These are phyloP conservation scores for Wickerhamiella pararugosa DNA, from an alignment of 1,139 yeast species.

Conservation along the genomic window DNA sequence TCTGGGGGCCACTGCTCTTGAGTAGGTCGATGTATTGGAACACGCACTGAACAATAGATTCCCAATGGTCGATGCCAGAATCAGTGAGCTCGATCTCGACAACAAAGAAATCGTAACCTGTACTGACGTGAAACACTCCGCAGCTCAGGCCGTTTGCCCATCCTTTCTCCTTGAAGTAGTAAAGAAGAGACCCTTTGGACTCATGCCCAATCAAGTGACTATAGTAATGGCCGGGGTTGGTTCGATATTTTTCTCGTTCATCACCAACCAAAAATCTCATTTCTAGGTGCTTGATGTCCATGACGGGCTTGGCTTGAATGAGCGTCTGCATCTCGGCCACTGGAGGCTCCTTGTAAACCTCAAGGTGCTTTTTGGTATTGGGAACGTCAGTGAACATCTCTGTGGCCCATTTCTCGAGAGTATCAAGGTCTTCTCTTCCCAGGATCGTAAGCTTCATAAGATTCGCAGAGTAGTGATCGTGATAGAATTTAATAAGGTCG, in stretches of 20 bases:
- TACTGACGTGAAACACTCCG: slow-evolving; percentile 55
- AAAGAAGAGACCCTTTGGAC: slow-evolving; percentile 66
- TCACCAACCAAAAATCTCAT: slow-evolving; percentile 65
- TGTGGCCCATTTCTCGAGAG: slow-evolving; percentile 53
- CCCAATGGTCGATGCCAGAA: slow-evolving; percentile 49
- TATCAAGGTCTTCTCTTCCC: slow-evolving; percentile 67
- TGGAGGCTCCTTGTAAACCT: not conserved
- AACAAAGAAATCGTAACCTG: slow-evolving; percentile 51
- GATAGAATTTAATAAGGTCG: slow-evolving; percentile 46
- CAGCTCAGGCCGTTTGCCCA: slow-evolving; percentile 73
- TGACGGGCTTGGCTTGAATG: slow-evolving; percentile 64
- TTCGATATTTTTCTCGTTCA: slow-evolving; percentile 45
- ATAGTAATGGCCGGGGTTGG: slow-evolving; percentile 53
- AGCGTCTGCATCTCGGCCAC: slow-evolving; percentile 39
- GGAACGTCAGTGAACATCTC: slow-evolving; percentile 57
- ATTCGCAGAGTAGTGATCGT: slow-evolving; percentile 48
- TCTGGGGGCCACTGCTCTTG: slow-evolving; percentile 39
- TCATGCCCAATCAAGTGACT: slow-evolving; percentile 88
- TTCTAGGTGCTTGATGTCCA: slow-evolving; percentile 56
- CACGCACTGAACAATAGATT: slow-evolving; percentile 39
- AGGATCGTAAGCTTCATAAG: slow-evolving; percentile 76
- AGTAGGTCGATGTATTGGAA: slow-evolving; percentile 65
- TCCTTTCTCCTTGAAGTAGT: slow-evolving; percentile 50
- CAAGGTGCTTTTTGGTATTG: slow-evolving; percentile 24
- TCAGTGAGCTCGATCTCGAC: slow-evolving; percentile 64